phyloP scores from a whole-genome alignment of 441 rosid species.

The Viola pubescens region DNA sequence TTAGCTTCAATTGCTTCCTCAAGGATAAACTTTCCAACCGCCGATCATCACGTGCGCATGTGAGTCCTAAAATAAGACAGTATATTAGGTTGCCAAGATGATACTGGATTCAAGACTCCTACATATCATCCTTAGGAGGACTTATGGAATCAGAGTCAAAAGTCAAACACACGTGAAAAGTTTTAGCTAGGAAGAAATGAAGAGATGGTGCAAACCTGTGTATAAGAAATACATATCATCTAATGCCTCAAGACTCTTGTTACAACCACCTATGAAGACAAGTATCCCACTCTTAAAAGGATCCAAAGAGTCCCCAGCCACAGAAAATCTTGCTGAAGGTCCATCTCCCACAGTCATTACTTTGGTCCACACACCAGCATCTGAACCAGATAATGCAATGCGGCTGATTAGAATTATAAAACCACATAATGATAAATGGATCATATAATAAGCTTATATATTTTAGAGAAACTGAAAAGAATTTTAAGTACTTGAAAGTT shows the following conservation, averaged over 20 bases:
- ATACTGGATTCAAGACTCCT: slow-evolving; percentile 3
- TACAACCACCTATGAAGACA: slow-evolving; percentile 87
- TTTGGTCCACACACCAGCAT: slow-evolving; percentile 74
- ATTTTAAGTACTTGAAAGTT: slow-evolving; percentile 7
- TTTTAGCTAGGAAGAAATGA: slow-evolving; percentile 12
- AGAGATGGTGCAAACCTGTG: slow-evolving; percentile 51
- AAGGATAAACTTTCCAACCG: slow-evolving; percentile 64
- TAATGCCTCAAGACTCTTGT: slow-evolving; percentile 82
- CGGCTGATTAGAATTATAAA: slow-evolving; percentile 7
- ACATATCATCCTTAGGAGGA: not conserved
- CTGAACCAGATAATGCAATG: slow-evolving; percentile 31
- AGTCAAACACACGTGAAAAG: slow-evolving; percentile 7
- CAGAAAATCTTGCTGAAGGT: slow-evolving; percentile 88
- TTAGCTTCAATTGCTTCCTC: slow-evolving; percentile 84
- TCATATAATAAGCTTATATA: slow-evolving; percentile 6
- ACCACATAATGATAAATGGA: not conserved
- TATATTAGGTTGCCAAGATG: slow-evolving; percentile 13
- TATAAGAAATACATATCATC: slow-evolving; percentile 84
- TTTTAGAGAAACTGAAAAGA: slow-evolving; percentile 6
- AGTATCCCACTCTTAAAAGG: slow-evolving; percentile 70
- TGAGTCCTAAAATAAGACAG: slow-evolving; percentile 42
- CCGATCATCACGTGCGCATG: slow-evolving; percentile 42
- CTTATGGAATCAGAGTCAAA: slow-evolving; percentile 1
- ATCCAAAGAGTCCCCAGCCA: slow-evolving; percentile 84
- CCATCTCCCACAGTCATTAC: slow-evolving; percentile 60